Evolutionary conservation across 2,329 filamentous ascomycete species (phyloP).

Genomic region (Amylocarpus encephaloides): DNA sequence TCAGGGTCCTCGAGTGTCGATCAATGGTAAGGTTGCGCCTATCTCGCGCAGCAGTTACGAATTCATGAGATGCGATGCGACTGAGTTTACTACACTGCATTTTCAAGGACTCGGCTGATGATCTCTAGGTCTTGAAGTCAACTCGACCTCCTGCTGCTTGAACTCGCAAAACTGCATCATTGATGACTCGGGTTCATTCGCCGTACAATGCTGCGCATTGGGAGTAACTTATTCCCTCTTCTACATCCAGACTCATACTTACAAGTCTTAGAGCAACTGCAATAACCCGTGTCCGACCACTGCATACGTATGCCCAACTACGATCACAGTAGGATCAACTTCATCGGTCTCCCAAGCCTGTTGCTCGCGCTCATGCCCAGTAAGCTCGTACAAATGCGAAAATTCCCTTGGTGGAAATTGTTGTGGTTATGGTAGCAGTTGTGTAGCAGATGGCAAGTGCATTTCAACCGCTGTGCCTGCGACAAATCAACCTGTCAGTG

Average conservation of each 20-base stretch:
- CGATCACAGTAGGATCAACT: conserved; percentile 17
- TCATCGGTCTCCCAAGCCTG: conserved; percentile 24
- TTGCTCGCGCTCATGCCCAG: conserved; percentile 31
- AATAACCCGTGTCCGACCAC: conserved; percentile 30
- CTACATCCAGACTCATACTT: background rate
- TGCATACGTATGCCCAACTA: conserved; percentile 31
- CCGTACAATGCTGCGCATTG: background rate
- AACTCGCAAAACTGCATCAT: background rate
- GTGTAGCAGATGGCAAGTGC: conserved; percentile 35
- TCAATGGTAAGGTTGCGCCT: too few species aligned
- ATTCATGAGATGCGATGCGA: background rate
- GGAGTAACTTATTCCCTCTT: background rate
- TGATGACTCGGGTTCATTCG: background rate
- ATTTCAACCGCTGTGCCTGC: conserved; percentile 23
- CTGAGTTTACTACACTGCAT: background rate
- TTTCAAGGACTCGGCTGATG: background rate
- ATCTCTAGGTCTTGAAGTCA: conserved; percentile 39
- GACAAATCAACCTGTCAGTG: conserved; percentile 26
- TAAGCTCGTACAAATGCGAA: conserved; percentile 31
- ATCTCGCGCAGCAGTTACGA: background rate
- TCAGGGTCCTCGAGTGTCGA: background rate
- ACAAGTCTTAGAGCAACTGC: conserved; percentile 27
- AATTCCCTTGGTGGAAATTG: conserved; percentile 35
- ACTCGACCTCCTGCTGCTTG: conserved; percentile 22
- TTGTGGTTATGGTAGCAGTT: conserved; percentile 41